phyloP scores from a whole-genome alignment of 805 yeast species.

The Wickerhamiella azymoides region DNA sequence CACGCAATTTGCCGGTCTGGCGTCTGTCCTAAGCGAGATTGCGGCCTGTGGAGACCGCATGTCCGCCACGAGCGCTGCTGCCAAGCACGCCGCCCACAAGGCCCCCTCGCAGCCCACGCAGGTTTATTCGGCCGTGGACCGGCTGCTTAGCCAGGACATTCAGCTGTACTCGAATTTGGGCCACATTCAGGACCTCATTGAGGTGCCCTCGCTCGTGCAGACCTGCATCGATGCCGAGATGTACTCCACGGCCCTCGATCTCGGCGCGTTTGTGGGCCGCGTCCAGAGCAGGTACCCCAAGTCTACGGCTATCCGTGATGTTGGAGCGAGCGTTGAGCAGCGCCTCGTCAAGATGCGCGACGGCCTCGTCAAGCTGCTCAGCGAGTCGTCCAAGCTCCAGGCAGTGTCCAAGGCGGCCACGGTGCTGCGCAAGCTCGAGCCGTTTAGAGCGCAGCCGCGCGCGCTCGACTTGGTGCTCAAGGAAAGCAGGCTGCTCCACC shows the following conservation, averaged over 20 bases:
- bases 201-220: conserved; percentile 66
- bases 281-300: conserved; percentile 57
- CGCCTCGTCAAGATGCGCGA: conserved; percentile 47
- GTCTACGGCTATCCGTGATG: conserved; percentile 36
- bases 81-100: conserved; percentile 10
- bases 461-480: conserved; percentile 44
- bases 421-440: conserved; percentile 47
- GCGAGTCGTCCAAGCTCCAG: conserved; percentile 68
- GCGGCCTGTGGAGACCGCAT: conserved; percentile 3
- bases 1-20: conserved; percentile 12
- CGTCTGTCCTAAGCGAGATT: conserved; percentile 11
- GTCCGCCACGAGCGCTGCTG: conserved; percentile 8
- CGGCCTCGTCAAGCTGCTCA: conserved; percentile 52
- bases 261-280: conserved; percentile 59
- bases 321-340: conserved; percentile 39
- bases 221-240: conserved; percentile 79
- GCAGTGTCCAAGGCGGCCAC: conserved; percentile 65
- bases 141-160: conserved; percentile 32
- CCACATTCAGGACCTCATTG: conserved; percentile 61
- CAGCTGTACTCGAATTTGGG: conserved; percentile 37
- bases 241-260: conserved; percentile 79
- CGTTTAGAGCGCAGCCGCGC: conserved; percentile 19
- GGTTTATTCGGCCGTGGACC: conserved; percentile 13
- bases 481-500: conserved; percentile 54
- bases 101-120: conserved; percentile 15